phyloP scores from a whole-genome alignment of 345 rosid genomes.

The Euphorbia pulcherrima region DNA sequence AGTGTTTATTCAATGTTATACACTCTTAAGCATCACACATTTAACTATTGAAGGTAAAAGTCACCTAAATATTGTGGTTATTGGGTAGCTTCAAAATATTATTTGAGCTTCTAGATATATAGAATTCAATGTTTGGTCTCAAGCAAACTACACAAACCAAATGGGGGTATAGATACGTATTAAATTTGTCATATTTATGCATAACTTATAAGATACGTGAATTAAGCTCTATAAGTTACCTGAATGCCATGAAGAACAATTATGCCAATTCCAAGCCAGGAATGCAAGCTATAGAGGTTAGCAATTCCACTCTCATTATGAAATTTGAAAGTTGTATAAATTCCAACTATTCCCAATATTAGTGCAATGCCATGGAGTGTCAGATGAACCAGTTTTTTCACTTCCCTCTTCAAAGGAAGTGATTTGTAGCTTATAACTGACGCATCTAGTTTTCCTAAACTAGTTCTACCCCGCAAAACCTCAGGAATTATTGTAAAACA shows the following conservation, averaged over 20 bases:
- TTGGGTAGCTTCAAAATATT: no score
- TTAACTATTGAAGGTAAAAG: no score
- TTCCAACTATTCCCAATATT: constrained; percentile 64
- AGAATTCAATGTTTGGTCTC: no score
- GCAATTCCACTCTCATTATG: constrained; percentile 77
- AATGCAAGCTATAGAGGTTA: constrained; percentile 91
- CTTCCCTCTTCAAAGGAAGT: constrained; percentile 60
- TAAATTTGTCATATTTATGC: no score
- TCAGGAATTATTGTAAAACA: not conserved
- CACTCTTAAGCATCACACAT: no score
- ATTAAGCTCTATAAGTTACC: no score
- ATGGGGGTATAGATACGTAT: no score
- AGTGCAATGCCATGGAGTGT: constrained; percentile 78
- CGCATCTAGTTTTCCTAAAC: constrained; percentile 21
- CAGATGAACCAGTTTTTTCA: constrained; percentile 76
- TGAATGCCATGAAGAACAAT: constrained; percentile 80
- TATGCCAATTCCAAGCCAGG: constrained; percentile 83
- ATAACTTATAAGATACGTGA: no score
- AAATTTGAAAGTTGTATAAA: constrained; percentile 78
- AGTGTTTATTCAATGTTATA: no score
- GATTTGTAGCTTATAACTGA: constrained; percentile 78
- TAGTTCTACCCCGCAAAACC: not conserved
- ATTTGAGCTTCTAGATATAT: no score
- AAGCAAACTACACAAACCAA: no score
- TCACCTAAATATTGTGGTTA: no score